Percentiles rank a stretch among this genome's conserved stretches.
Evolutionary conservation across 164 flowering plant genomes (phyloP).

Genomic region (Cinnamomum chago): DNA sequence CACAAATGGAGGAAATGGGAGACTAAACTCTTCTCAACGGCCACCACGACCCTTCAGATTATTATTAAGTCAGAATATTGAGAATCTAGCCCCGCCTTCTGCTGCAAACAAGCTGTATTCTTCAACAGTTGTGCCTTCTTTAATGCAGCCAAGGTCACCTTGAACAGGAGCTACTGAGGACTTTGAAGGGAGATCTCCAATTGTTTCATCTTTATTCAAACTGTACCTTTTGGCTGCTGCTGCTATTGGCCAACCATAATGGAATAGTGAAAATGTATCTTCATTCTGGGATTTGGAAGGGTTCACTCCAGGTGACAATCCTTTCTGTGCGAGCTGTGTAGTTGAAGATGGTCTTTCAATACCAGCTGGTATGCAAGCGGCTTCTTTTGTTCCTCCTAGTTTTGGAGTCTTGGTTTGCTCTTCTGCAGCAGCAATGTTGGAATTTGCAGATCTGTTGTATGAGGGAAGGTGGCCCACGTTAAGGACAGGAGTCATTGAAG

Average conservation of each 20-base stretch:
- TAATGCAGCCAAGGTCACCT: slow-evolving; percentile 30
- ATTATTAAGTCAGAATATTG: slow-evolving; percentile 48
- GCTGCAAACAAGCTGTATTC: slow-evolving; percentile 88
- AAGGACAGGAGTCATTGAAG: slow-evolving; percentile 41
- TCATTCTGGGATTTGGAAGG: slow-evolving; percentile 26
- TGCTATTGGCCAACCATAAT: slow-evolving; percentile 83
- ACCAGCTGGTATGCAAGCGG: slow-evolving; percentile 10
- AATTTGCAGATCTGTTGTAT: slow-evolving; percentile 45
- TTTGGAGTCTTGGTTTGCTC: slow-evolving; percentile 32
- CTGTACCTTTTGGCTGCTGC: slow-evolving; percentile 35
- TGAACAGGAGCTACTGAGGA: slow-evolving; percentile 29
- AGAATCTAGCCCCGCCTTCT: slow-evolving; percentile 58
- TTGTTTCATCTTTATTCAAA: slow-evolving; percentile 30
- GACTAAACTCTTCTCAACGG: slow-evolving; percentile 24
- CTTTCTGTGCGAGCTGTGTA: slow-evolving; percentile 9
- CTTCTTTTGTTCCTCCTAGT: slow-evolving; percentile 22
- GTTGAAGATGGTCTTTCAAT: slow-evolving; percentile 15
- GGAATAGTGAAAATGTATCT: slow-evolving; percentile 77
- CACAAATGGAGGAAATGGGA: slow-evolving; percentile 19
- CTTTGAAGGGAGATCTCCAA: slow-evolving; percentile 29
- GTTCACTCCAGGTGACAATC: slow-evolving; percentile 19
- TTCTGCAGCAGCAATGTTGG: slow-evolving; percentile 28
- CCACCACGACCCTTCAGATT: slow-evolving; percentile 16
- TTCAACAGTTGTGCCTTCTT: slow-evolving; percentile 54
- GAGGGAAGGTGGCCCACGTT: slow-evolving; percentile 47